These are phyloP conservation scores for Cyamopsis tetragonoloba DNA, from an alignment of 306 rosid species.

Conservation along the genomic window DNA sequence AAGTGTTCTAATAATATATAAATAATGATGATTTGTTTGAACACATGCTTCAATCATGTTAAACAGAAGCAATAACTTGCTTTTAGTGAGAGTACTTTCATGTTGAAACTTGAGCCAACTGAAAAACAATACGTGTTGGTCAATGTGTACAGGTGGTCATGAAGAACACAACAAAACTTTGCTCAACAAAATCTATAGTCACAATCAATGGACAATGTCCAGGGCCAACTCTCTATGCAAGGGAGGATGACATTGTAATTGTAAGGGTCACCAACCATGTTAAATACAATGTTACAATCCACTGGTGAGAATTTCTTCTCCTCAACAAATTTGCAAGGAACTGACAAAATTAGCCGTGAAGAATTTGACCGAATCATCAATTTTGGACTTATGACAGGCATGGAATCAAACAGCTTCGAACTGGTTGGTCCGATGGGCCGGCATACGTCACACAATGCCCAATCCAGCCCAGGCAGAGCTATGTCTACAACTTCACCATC, in stretches of 20 bases:
- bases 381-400: constrained; percentile 45
- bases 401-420: constrained; percentile 57
- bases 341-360: neutral
- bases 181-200: constrained; percentile 48
- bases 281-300: constrained; percentile 53
- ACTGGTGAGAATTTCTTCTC: constrained; percentile 48
- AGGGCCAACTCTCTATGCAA: constrained; percentile 67
- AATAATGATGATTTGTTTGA: no score
- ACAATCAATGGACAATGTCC: constrained; percentile 63
- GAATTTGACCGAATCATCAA: neutral
- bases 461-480: constrained; percentile 58
- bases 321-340: constrained; percentile 7
- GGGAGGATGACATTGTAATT: constrained; percentile 65
- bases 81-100: no score
- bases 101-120: no score
- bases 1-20: no score
- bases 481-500: constrained; percentile 59
- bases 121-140: constrained; percentile 9
- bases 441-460: constrained; percentile 81
- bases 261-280: constrained; percentile 66
- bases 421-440: constrained; percentile 77
- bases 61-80: no score
- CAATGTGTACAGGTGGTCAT: constrained; percentile 51
- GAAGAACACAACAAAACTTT: constrained; percentile 56
- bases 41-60: no score